A percentile compares a stretch with the other conserved stretches of the same genome.
These are phyloP conservation scores for Capronia epimyces DNA, from an alignment of 2,329 filamentous ascomycete genomes.

Conservation along the genomic window DNA sequence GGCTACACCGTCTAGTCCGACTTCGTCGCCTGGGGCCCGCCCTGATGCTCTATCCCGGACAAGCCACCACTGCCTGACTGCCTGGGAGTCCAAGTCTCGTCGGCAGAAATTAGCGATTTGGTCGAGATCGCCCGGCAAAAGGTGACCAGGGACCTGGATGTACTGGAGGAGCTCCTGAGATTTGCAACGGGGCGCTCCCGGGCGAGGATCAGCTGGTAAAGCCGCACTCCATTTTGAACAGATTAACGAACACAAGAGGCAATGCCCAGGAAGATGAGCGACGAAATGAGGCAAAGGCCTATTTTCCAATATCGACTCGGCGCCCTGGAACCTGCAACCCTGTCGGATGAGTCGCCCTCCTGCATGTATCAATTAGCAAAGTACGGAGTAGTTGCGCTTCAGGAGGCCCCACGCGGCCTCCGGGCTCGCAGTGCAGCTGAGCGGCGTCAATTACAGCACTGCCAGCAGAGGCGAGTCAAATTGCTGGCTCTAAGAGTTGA, in stretches of 20 bases:
- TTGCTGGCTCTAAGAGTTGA: slow-evolving; percentile 6
- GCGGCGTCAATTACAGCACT: slow-evolving; percentile 15
- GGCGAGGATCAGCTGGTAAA: not conserved
- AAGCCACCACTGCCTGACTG: slow-evolving; percentile 11
- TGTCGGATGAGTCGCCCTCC: not conserved
- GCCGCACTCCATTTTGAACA: not conserved
- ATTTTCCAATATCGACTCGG: slow-evolving; percentile 18
- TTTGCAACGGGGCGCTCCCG: not conserved
- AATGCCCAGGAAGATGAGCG: slow-evolving; percentile 3
- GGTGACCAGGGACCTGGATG: slow-evolving; percentile 1
- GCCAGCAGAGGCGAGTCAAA: slow-evolving; percentile 4
- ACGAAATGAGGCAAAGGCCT: slow-evolving; percentile 4
- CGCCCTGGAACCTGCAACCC: slow-evolving; percentile 4
- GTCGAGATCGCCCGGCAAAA: slow-evolving; percentile 14
- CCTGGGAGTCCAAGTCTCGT: slow-evolving; percentile 4
- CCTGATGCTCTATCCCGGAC: slow-evolving; percentile 11
- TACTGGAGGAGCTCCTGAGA: slow-evolving; percentile 7
- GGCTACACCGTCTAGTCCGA: slow-evolving; percentile 15
- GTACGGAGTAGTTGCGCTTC: slow-evolving; percentile 7
- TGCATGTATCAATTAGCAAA: slow-evolving; percentile 5
- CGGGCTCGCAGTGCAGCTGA: slow-evolving; percentile 6
- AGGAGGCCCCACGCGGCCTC: slow-evolving; percentile 16
- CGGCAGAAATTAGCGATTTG: slow-evolving; percentile 18
- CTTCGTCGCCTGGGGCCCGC: slow-evolving; percentile 18
- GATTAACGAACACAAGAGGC: slow-evolving; percentile 2